Evolutionary conservation across 2,329 filamentous ascomycete species (phyloP).

Genomic region (Diplodia scrobiculata): DNA sequence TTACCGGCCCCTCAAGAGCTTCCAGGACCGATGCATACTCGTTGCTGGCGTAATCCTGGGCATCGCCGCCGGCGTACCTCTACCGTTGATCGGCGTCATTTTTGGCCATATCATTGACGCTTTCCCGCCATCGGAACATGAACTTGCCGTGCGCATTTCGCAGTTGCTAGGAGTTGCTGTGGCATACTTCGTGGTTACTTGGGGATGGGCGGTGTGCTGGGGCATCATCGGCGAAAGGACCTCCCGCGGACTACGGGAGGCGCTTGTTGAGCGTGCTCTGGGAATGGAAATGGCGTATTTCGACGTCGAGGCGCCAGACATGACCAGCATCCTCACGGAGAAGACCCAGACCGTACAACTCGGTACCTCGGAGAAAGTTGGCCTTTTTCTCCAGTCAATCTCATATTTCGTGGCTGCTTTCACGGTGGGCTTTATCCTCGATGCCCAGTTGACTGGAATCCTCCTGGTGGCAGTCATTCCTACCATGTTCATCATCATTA

Average conservation of each 20-base stretch:
- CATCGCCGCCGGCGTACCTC: slow-evolving; percentile 46
- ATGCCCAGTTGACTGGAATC: slow-evolving; percentile 48
- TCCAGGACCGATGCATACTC: slow-evolving; percentile 44
- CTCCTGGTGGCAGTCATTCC: slow-evolving; percentile 53
- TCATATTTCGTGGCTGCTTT: slow-evolving; percentile 52
- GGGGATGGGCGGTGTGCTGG: slow-evolving; percentile 55
- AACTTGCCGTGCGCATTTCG: slow-evolving; percentile 46
- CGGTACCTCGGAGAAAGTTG: slow-evolving; percentile 53
- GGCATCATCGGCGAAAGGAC: slow-evolving; percentile 55
- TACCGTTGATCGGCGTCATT: slow-evolving; percentile 50
- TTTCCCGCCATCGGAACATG: slow-evolving; percentile 53
- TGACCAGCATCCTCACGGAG: slow-evolving; percentile 51
- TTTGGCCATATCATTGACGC: slow-evolving; percentile 55
- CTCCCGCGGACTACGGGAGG: slow-evolving; percentile 51
- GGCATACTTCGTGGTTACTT: slow-evolving; percentile 55
- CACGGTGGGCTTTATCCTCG: slow-evolving; percentile 50
- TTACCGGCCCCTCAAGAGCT: slow-evolving; percentile 50
- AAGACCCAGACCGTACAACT: slow-evolving; percentile 52
- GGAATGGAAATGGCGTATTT: slow-evolving; percentile 58
- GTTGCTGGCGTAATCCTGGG: slow-evolving; percentile 42
- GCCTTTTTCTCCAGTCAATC: slow-evolving; percentile 51
- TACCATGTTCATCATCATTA: slow-evolving; percentile 50
- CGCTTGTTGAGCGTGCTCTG: slow-evolving; percentile 52
- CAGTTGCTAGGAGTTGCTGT: slow-evolving; percentile 52
- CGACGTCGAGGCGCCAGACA: slow-evolving; percentile 55